Evolutionary conservation across 164 flowering plant genomes (phyloP), one percentile per base, ranked within the genome.

Genomic region (Dillenia turbinata): DNA sequence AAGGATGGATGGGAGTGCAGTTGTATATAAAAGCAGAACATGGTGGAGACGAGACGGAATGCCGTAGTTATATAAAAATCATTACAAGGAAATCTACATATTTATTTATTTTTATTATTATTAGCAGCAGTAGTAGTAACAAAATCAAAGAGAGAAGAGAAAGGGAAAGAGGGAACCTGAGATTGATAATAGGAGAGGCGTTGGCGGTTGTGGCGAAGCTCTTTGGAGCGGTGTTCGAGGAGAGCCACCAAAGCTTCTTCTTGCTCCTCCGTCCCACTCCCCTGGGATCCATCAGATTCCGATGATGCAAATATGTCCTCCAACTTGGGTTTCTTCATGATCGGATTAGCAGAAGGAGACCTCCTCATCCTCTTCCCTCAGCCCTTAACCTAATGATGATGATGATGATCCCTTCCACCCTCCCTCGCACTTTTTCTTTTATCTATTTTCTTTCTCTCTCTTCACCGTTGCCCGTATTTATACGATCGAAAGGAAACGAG

Each of bases 241-340:
- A 89, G 74, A 54, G 95, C 95, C 1, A 88, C 62, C 53, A 90
- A 56, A 0, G 85, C 89, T 72, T 86, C 86, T 66, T 92, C 91
- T 54, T 81, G 86, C 67, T 82, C 86, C 48, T 15, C 26, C 69
- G 47, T 1, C 47, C 12, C 51, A 43, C 14, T 49, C 73, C 14
- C 14, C 71, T 17, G 14, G 56, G 17, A 33, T 33, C 47, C 64
- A 44, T 58, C 77, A 47, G 66, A 68, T 13, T 51, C 67, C 10
- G 51, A 63, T 13, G 54, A 9, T 13, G 44, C 54, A 33, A 33
- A 33, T 33, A 5, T 33, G 15, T 26, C 52, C 66, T 77, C 81
- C 57, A 68, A 43, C 62, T 75, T 80, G 19, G 76, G 78, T 58
- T 73, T 80, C 73, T 80, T 77, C 47, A 51, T 48, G 45, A 57